Base-by-base conservation (phyloP, 2,329 filamentous ascomycete species). In the Mycosphaerella sp. region DNA sequence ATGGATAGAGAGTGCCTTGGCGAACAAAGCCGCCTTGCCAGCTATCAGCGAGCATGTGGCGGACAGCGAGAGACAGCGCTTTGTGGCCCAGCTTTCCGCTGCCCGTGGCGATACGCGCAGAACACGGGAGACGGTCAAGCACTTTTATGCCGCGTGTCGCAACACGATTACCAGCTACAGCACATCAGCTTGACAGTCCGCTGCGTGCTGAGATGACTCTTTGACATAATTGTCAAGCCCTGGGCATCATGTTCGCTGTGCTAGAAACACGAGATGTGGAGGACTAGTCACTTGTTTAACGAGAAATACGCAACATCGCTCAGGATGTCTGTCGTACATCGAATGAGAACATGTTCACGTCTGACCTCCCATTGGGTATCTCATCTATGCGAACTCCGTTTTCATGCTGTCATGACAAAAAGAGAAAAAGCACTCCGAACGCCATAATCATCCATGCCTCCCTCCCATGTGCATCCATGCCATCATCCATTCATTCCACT, bases 71-170 rank as follows among this genome's bases (percentile, higher is more conserved):
- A 88, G 85, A 69, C 70, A 70, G 2, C 59, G 80, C 9, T 89
- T 88, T 62, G 64, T 88, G 34, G 82, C 84, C 67, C 86, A 84
- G 64, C 66, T 90, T 8, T 72, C 85, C 32, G 82, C 74, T 80
- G 72, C 88, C 34, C 76, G 86, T 39, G 86, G 86, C 6, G 75
- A 79, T 23, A 53, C 48, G 1, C 77, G 79, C 58, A 73, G 77
- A 47, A 88, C 85, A 2, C 87, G 84, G 59, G 78, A 83, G 51
- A 76, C 87, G 1, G 80, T 88, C 2, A 79, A 81, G 55, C 84
- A 87, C 31, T 89, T 89, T 65, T 90, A 85, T 83, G 71, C 87
- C n/a, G 76, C 78, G 2, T 84, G 83, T 57, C 76, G 85, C 45
- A 76, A 77, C 4, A 72, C 70, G 31, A 63, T 70, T 14, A 50